These are phyloP conservation scores for Ophiostoma sp. DNA, from an alignment of 2,329 filamentous ascomycete genomes.

Conservation along the genomic window DNA sequence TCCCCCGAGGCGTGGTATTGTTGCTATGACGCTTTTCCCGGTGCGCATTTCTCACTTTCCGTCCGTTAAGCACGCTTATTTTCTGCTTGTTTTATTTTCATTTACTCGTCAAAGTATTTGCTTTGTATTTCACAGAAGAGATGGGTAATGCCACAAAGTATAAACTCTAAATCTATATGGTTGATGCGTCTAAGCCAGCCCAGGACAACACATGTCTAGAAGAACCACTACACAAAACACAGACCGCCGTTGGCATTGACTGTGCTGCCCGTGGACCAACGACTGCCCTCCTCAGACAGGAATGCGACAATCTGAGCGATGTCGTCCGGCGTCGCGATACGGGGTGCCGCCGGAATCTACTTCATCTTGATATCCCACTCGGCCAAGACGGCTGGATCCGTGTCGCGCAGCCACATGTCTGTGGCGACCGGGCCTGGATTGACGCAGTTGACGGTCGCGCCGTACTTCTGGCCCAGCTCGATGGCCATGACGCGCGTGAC, in stretches of 20 bases:
- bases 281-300: slow-evolving; percentile 45
- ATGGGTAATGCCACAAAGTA: no score
- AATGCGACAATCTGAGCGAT: slow-evolving; percentile 52
- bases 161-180: no score
- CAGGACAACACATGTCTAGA: no score
- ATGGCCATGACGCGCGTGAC: slow-evolving; percentile 53
- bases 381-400: slow-evolving; percentile 43
- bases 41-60: no score
- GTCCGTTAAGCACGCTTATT: no score
- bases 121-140: no score
- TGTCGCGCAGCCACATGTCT: slow-evolving; percentile 40
- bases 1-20: no score
- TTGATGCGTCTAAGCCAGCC: no score
- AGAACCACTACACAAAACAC: slow-evolving; percentile 10
- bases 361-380: slow-evolving; percentile 45
- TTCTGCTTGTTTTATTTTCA: no score
- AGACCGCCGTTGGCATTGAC: slow-evolving; percentile 49
- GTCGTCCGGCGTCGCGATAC: slow-evolving; percentile 49
- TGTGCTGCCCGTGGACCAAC: slow-evolving; percentile 51
- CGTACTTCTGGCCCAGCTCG: slow-evolving; percentile 47
- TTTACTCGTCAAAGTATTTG: no score
- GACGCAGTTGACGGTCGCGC: slow-evolving; percentile 56
- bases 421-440: slow-evolving; percentile 54
- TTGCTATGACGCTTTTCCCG: no score
- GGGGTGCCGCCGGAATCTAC: slow-evolving; percentile 48